Percentiles rank a stretch among this genome's conserved stretches.
Conservation (phyloP, 2,329 filamentous ascomycete species). For the Aspergillus quadrilineatus region DNA sequence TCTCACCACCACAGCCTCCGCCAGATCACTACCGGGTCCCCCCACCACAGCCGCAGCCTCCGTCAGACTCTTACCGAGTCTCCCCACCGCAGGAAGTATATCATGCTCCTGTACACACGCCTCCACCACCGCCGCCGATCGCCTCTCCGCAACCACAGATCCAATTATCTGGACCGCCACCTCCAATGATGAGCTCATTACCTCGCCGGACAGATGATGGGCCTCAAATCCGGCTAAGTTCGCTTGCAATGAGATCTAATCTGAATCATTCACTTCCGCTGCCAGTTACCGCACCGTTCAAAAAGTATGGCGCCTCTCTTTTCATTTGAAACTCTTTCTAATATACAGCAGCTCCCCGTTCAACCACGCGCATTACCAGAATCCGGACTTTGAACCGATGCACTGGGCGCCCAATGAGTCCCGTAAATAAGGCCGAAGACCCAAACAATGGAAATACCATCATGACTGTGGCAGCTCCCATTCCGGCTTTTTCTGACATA, state of each 20-base stretch:
- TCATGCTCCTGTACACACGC: slow-evolving; percentile 30
- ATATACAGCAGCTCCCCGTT: slow-evolving; percentile 39
- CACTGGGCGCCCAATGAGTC: slow-evolving; percentile 46
- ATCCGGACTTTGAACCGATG: slow-evolving; percentile 47
- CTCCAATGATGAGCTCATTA: slow-evolving; percentile 35
- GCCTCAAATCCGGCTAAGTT: slow-evolving; percentile 44
- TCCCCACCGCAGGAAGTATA: slow-evolving; percentile 38
- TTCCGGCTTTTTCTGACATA: neutral
- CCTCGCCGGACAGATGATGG: slow-evolving; percentile 37
- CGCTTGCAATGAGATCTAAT: slow-evolving; percentile 42
- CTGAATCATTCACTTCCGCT: slow-evolving; percentile 40
- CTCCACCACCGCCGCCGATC: slow-evolving; percentile 29
- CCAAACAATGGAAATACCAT: neutral
- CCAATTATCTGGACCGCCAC: slow-evolving; percentile 29
- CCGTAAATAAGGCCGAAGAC: slow-evolving; percentile 26
- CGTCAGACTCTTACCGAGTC: slow-evolving; percentile 32
- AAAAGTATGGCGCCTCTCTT: slow-evolving; percentile 33
- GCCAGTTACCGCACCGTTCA: slow-evolving; percentile 39
- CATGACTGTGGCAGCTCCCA: neutral
- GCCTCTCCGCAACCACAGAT: slow-evolving; percentile 28
- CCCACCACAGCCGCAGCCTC: slow-evolving; percentile 31
- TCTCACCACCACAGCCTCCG: slow-evolving; percentile 29
- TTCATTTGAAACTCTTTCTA: neutral
- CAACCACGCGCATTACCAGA: slow-evolving; percentile 49
- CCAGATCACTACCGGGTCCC: slow-evolving; percentile 32